Evolutionary conservation across 139 green algal genomes (phyloP).

Genomic region (Coccomyxa sp.): DNA sequence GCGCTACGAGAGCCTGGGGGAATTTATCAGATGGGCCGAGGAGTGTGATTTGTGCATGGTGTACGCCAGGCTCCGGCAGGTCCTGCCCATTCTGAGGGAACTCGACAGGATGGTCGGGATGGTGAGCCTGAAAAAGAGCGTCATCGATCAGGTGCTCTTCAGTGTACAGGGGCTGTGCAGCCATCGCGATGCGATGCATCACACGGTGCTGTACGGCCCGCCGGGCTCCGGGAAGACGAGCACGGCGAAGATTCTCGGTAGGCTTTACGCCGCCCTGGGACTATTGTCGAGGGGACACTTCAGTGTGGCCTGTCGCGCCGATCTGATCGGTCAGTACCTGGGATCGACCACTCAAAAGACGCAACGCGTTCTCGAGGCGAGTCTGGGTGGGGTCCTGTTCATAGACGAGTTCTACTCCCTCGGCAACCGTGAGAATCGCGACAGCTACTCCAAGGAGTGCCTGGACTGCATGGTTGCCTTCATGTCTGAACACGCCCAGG

Average conservation of each 20-base stretch:
- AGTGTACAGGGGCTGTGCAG: background rate
- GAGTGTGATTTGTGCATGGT: slow-evolving; percentile 1
- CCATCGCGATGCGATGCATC: background rate
- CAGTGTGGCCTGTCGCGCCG: background rate
- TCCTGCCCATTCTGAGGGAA: background rate
- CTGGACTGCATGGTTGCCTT: background rate
- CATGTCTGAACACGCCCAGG: background rate
- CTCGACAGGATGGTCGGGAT: background rate
- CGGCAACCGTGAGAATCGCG: background rate
- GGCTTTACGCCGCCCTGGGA: background rate
- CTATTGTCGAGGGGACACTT: background rate
- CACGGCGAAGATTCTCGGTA: background rate
- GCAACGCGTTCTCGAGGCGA: background rate
- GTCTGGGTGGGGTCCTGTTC: background rate
- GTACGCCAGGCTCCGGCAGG: background rate
- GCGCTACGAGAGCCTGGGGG: background rate
- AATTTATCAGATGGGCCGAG: background rate
- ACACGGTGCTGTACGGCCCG: slow-evolving; percentile 3
- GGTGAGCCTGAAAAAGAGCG: background rate
- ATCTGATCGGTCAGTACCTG: background rate
- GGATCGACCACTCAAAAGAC: background rate
- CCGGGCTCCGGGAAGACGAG: slow-evolving; percentile 5
- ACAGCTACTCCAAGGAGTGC: background rate
- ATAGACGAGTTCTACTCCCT: background rate
- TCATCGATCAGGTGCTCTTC: background rate